Base-by-base conservation (phyloP, 2,329 filamentous ascomycete species). In the Calonectria montana region DNA sequence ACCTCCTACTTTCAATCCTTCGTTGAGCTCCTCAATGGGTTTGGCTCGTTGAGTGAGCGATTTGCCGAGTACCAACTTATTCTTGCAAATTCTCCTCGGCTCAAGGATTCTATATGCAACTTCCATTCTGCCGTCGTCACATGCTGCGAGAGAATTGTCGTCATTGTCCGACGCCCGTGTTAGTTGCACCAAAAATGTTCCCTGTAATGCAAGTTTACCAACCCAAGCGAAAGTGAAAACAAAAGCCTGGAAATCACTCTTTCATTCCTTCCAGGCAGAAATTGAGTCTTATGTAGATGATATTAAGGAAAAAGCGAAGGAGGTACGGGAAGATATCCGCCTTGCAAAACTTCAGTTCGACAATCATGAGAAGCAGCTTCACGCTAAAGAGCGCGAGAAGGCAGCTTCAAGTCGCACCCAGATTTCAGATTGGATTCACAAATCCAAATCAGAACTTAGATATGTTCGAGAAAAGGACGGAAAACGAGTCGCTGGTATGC, bases 1-100 rank as follows among this genome's bases (percentile, higher is more conserved):
- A 57, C 74, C 1, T 72, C 74, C 1, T 76, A 76, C 16, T 76
- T 76, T 2, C 43, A 72, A n/a, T 72, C 75, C 1, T 76, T 76
- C 29, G 75, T 76, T 0, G 70, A 76, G 5, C 65, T 74, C 0
- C 16, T 76, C 0, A 13, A 71, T 1, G 75, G 75, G 0, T 76
- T 76, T 1, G 74, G 74, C 0, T 23, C 68, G 0, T 37, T 74
- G 0, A 73, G 67, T 1, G 65, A 65, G 3, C 55, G 65, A 1
- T 74, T 74, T 13, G 53, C 67, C 1, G 61, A 76, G 13, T 74
- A 76, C 1, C 75, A 65, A 61, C 47, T 59, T 0, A 39, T 76
- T 4, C 72, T 69, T 25, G 61, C 59, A 0, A n/a, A 59, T 2
- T 76, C 59, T 0, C 3, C 12, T 0, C 53, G 69, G 2, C 64